Evolutionary conservation across 306 rosid genomes (phyloP), one percentile per base, ranked within the genome.

Genomic region (Malus sieversii): DNA sequence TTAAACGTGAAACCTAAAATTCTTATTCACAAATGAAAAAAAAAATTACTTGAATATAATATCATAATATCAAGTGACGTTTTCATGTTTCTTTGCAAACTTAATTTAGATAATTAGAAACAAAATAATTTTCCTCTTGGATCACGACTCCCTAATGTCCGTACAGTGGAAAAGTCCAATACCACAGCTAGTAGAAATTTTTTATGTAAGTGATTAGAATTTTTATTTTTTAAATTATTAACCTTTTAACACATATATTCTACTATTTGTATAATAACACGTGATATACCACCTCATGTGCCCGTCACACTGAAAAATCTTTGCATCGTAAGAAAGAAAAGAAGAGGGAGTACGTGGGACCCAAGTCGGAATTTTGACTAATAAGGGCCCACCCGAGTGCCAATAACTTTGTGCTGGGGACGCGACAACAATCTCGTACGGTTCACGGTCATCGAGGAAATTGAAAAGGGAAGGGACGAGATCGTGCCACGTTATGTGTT

Each of bases 381-480:
- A 33, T 68, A 1, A 20, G 51, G 70, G n/a, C 66, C 73, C 73
- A 16, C 3, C 23, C 8, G 2, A 25, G 23, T n/a, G 72, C 38
- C 52, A 22, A 14, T 20, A 20, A 44, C 48, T 33, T n/a, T 15
- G 25, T 29, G 77, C 25, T 40, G 22, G 20, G 32, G 66, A 71
- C 82, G 45, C 27, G 48, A 72, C 77, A 15, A n/a, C 12, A 13
- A 32, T 46, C 60, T 68, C 27, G 80, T 77, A 69, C 53, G 53
- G 52, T 6, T 23, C 52, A 61, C 75, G 10, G 6, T 13, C 16
- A n/a, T 13, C 53, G 80, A 77, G 75, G 82, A 5, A 4, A 0
- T 13, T 6, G 29, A 3, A 29, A 61, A 4, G 7, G 42, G 27
- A 40, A 5, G 38, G 20, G 44, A 5, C 51, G 3, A 3, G 60